phyloP scores from a whole-genome alignment of 2,329 filamentous ascomycete species.

The Aspergillus ochraceus region DNA sequence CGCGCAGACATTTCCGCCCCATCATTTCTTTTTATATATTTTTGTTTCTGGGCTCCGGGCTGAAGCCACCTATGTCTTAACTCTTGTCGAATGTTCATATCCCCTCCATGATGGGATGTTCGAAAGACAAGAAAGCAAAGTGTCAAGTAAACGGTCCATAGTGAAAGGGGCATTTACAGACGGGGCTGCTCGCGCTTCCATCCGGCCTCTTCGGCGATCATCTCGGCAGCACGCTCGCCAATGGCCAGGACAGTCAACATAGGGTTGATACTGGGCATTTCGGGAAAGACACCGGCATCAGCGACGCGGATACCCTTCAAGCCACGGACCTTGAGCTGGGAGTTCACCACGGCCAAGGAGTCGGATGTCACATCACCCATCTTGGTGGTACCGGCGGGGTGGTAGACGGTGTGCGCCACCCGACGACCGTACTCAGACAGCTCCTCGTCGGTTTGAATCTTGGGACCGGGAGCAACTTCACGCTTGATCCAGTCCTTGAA shows the following conservation, averaged over 20 bases:
- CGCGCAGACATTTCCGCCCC: neutral
- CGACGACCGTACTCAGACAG: slow-evolving; percentile 78
- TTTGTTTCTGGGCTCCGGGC: neutral
- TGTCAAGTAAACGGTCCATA: neutral
- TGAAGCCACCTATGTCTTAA: neutral
- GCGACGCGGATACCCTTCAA: slow-evolving; percentile 75
- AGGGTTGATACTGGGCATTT: slow-evolving; percentile 83
- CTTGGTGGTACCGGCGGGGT: slow-evolving; percentile 85
- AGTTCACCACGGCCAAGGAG: slow-evolving; percentile 75
- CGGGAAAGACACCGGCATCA: slow-evolving; percentile 84
- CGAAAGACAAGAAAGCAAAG: slow-evolving; percentile 10
- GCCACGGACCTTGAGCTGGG: slow-evolving; percentile 69
- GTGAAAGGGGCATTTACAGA: slow-evolving; percentile 17
- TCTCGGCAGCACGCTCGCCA: slow-evolving; percentile 79
- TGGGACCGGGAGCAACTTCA: slow-evolving; percentile 76
- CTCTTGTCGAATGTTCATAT: neutral
- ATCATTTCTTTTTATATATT: neutral
- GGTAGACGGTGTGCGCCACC: slow-evolving; percentile 85
- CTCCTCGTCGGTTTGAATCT: slow-evolving; percentile 73
- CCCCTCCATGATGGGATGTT: neutral
- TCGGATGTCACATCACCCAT: slow-evolving; percentile 76
- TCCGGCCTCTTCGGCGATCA: slow-evolving; percentile 73
- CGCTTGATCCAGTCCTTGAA: slow-evolving; percentile 82
- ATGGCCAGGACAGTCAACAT: slow-evolving; percentile 86
- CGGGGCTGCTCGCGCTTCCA: slow-evolving; percentile 59